Conservation (phyloP, 495 filamentous ascomycete genomes). For the Elasticomyces elasticus region DNA sequence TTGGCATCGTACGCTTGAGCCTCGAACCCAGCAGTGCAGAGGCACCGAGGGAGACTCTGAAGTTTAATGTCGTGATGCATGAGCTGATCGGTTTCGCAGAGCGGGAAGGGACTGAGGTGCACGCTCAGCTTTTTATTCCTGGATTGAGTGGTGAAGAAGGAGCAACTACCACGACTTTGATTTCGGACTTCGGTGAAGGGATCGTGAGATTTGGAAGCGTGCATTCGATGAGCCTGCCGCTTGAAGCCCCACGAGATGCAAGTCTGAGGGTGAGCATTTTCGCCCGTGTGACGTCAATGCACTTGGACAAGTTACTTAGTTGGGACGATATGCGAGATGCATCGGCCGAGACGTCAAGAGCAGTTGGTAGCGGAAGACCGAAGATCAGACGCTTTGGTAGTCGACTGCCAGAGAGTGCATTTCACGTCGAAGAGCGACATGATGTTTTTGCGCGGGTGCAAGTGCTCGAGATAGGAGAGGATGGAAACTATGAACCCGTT, state of each 20-base stretch:
- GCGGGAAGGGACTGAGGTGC: constrained; percentile 88
- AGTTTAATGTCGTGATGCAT: constrained; percentile 98
- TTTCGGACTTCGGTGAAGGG: constrained; percentile 89
- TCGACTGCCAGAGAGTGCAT: constrained; percentile 80
- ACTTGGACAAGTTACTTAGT: constrained; percentile 92
- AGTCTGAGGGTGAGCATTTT: constrained; percentile 86
- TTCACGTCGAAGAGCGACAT: constrained; percentile 84
- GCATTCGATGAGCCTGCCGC: constrained; percentile 96
- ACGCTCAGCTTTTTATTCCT: constrained; percentile 91
- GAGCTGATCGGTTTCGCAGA: constrained; percentile 94
- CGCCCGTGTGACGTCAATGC: constrained; percentile 82
- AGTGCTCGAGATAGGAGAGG: constrained; percentile 81
- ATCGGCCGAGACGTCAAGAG: constrained; percentile 42
- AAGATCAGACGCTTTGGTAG: constrained; percentile 31
- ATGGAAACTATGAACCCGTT: constrained; percentile 81
- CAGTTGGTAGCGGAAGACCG: neutral
- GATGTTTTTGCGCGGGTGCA: constrained; percentile 83
- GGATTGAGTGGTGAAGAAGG: constrained; percentile 87
- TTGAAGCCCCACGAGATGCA: constrained; percentile 63
- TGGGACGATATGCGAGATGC: constrained; percentile 97
- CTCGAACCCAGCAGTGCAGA: constrained; percentile 90
- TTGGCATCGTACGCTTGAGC: constrained; percentile 83
- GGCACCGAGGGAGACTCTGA: constrained; percentile 82
- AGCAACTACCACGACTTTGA: constrained; percentile 87
- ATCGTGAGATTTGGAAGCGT: constrained; percentile 92